These are phyloP conservation scores for Xylariaceae sp. DNA, from an alignment of 2,329 filamentous ascomycete genomes.

Conservation along the genomic window DNA sequence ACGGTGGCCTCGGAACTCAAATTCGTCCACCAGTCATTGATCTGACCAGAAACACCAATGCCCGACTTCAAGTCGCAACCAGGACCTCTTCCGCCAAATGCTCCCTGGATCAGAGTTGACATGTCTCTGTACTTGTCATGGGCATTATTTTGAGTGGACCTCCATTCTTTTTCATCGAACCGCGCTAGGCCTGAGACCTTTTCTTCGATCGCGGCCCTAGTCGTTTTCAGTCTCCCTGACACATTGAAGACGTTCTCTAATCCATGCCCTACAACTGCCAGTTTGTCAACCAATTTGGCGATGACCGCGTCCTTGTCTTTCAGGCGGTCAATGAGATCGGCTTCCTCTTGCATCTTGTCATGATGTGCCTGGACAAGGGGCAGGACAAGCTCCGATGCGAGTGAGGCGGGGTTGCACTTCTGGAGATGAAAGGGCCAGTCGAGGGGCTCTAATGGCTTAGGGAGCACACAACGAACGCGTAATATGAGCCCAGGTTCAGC, in stretches of 20 bases:
- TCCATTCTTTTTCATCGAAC: constrained; percentile 41
- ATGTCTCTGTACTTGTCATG: constrained; percentile 27
- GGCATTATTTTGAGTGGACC: constrained; percentile 18
- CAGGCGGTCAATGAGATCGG: constrained; percentile 39
- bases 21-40: constrained; percentile 48
- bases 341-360: constrained; percentile 34
- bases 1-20: constrained; percentile 28
- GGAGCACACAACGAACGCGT: constrained; percentile 44
- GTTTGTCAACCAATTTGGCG: constrained; percentile 47
- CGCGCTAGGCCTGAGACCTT: constrained; percentile 49
- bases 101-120: constrained; percentile 33
- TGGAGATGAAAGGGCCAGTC: constrained; percentile 60
- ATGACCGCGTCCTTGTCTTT: constrained; percentile 50
- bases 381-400: constrained; percentile 46
- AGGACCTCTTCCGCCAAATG: constrained; percentile 36
- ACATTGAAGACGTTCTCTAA: constrained; percentile 52
- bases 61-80: constrained; percentile 24
- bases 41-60: constrained; percentile 27
- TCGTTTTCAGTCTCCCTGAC: constrained; percentile 43
- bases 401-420: constrained; percentile 36
- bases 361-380: constrained; percentile 47
- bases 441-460: constrained; percentile 57
- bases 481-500: constrained; percentile 45
- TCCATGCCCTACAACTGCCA: constrained; percentile 46
- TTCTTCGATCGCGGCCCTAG: constrained; percentile 39